A percentile compares a stretch with the other conserved stretches of the same genome.
Evolutionary conservation across 257 asterid genomes (phyloP).

Genomic region (Lavandula angustifolia): DNA sequence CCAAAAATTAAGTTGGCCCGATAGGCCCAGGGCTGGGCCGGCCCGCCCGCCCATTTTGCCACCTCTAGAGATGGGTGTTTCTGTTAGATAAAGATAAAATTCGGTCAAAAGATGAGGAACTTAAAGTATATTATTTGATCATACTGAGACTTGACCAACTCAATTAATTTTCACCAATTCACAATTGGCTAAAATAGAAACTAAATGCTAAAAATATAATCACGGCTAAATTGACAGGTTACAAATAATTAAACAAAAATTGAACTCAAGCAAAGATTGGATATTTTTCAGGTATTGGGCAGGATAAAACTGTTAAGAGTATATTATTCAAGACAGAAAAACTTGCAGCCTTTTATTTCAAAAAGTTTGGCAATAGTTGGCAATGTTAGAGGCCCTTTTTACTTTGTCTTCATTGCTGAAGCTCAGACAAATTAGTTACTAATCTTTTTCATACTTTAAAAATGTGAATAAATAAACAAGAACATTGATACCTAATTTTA

Average conservation of each 20-base stretch:
- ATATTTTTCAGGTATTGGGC: not conserved
- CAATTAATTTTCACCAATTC: no score
- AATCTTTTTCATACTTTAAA: not conserved
- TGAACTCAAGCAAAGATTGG: not conserved
- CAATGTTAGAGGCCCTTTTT: not conserved
- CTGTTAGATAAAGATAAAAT: no score
- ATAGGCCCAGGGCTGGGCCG: no score
- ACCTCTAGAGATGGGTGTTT: no score
- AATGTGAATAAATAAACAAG: not conserved
- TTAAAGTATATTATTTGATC: no score
- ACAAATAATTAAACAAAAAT: no score
- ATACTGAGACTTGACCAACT: no score
- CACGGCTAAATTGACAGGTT: no score
- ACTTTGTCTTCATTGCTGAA: conserved; percentile 12
- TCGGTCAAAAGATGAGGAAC: no score
- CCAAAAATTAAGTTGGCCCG: no score
- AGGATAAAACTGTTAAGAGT: not conserved
- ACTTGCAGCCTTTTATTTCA: not conserved
- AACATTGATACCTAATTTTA: not conserved
- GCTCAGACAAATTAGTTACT: conserved; percentile 5
- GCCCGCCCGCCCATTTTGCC: no score
- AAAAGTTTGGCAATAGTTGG: not conserved
- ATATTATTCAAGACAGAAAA: not conserved
- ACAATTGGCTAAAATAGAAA: not conserved
- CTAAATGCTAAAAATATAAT: not conserved